These are phyloP conservation scores for Coniferiporia weirii DNA, from an alignment of 1,284 basidiomycete genomes.

Conservation along the genomic window DNA sequence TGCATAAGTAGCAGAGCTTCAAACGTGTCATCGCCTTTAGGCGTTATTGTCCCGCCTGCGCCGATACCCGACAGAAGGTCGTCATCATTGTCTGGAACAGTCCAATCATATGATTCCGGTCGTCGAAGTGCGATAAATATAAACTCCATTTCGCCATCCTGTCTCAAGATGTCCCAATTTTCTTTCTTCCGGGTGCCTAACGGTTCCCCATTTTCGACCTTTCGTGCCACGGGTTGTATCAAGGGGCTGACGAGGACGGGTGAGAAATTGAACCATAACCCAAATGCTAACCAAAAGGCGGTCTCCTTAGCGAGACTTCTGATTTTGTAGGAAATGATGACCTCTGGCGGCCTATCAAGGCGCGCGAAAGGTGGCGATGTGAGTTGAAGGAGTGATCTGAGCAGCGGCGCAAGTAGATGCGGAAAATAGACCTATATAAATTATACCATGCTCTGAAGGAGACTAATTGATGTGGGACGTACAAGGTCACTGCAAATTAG, in stretches of 20 bases:
- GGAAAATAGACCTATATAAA: constrained; percentile 65
- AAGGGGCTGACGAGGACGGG: constrained; percentile 43
- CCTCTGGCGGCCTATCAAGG: constrained; percentile 19
- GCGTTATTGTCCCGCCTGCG: constrained; percentile 34
- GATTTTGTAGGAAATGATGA: constrained; percentile 72
- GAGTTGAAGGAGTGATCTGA: constrained; percentile 62
- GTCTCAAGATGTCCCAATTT: constrained; percentile 23
- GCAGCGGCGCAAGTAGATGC: constrained; percentile 61
- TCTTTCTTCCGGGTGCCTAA: constrained; percentile 20
- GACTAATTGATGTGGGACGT: constrained; percentile 25
- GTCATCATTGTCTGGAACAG: constrained; percentile 44
- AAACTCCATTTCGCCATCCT: constrained; percentile 44
- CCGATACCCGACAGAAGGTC: constrained; percentile 54
- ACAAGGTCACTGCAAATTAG: constrained; percentile 75
- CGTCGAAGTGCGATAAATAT: constrained; percentile 57
- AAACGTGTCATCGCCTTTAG: constrained; percentile 62
- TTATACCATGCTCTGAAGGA: constrained; percentile 9
- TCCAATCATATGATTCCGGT: constrained; percentile 50
- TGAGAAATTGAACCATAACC: constrained; percentile 72
- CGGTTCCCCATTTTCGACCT: not conserved
- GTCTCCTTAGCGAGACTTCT: constrained; percentile 74
- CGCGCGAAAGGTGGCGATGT: constrained; percentile 45
- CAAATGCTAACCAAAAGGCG: constrained; percentile 78
- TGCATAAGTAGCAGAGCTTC: constrained; percentile 61
- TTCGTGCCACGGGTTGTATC: not conserved